Base-by-base conservation (phyloP, 2,329 filamentous ascomycete genomes). In the Hirsutella thompsonii region DNA sequence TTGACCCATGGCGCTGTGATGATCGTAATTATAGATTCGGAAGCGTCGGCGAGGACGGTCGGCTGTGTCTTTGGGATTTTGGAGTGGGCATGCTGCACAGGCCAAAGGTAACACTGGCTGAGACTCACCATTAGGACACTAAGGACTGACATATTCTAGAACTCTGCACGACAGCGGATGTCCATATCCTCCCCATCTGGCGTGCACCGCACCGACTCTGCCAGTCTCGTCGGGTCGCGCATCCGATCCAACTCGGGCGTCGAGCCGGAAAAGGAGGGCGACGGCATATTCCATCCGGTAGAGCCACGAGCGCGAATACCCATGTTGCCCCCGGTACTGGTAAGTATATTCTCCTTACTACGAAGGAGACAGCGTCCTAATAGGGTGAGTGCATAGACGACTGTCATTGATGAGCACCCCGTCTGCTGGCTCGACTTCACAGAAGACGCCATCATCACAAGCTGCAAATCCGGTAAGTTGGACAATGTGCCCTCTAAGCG, bases 1-100 rank as follows among this genome's bases (percentile, higher is more conserved):
- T 96, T 58, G 92, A 98, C 58, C 88, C 88, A 0, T 98, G 92
- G 92, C 76, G 89, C 47, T 98, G 92, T 55, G 92, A 98, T 55
- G 87, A 94, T 56, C 79, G 83, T 51, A 96, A 87, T 52, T 98
- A 98, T 62, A 78, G 92, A 2, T 94, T 98, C 53, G 92, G 92
- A 23, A 94, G 87, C 53, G 90, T 98, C 1, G 92, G 90, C 13
- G 90, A 96, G 57, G 92, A 98, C 58, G 86, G 89, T 52, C 74
- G 88, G 43, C 67, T 98, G 16, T 76, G 94, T 44, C 68, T 98
- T 11, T 98, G 92, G 92, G 92, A 98, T 65, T 98, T 98, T 58
- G 94, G 82, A 49, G 87, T 94, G 34, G 88, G 88, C 51, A 96
- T 96, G 90, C 70, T 98, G 52, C 85, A 93, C 60, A 76, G 89